Conservation (phyloP, 306 rosid genomes). For the Pterocarpus santalinus region DNA sequence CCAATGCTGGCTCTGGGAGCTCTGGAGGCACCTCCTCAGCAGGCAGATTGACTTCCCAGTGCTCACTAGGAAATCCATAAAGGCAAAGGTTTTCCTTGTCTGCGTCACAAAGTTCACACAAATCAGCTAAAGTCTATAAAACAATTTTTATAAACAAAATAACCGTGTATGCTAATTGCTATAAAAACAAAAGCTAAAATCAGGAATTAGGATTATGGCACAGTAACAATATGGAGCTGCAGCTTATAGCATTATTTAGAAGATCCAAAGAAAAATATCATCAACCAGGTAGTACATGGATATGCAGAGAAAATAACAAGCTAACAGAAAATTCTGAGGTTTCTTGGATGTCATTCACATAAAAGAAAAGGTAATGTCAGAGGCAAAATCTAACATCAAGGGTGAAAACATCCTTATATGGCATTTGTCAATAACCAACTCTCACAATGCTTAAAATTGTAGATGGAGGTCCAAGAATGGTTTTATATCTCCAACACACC, state of each 20-base stretch:
- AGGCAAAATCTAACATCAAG: constrained; percentile 1
- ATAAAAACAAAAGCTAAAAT: constrained; percentile 37
- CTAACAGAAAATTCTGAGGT: not conserved
- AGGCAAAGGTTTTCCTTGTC: constrained; percentile 85
- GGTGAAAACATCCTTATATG: not conserved
- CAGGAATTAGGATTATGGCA: not conserved
- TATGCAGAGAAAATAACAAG: not conserved
- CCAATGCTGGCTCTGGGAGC: constrained; percentile 82
- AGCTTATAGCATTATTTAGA: constrained; percentile 25
- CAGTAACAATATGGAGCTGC: not conserved
- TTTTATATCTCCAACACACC: not conserved
- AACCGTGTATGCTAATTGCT: not conserved
- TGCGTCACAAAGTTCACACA: constrained; percentile 44
- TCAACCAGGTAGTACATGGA: not conserved
- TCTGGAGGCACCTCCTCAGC: constrained; percentile 81
- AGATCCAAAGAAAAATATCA: not conserved
- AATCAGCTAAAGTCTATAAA: not conserved
- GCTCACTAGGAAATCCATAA: constrained; percentile 78
- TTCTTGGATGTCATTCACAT: not conserved
- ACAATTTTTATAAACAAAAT: not conserved
- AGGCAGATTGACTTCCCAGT: constrained; percentile 79
- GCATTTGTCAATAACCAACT: constrained; percentile 8
- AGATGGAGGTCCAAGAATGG: not conserved
- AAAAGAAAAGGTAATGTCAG: not conserved
- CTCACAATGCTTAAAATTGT: not conserved